Evolutionary conservation across 768 basidiomycete genomes (phyloP).

Genomic region (Hydnum rufescens): DNA sequence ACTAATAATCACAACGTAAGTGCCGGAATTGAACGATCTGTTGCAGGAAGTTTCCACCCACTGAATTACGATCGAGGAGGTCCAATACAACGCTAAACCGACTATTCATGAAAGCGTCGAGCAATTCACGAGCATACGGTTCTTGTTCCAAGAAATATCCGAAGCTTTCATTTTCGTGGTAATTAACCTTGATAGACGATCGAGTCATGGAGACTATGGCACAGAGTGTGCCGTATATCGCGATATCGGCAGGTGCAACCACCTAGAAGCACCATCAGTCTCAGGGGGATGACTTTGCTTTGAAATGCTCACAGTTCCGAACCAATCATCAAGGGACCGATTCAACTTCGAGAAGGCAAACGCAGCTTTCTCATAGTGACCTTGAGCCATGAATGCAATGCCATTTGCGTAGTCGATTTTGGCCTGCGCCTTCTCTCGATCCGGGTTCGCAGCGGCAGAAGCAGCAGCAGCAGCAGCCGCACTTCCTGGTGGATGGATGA

Average conservation of each 20-base stretch:
- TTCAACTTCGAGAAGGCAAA: conserved; percentile 49
- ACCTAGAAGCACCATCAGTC: conserved; percentile 26
- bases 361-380: conserved; percentile 67
- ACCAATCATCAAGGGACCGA: conserved; percentile 58
- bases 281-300: not conserved
- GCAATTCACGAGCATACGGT: conserved; percentile 66
- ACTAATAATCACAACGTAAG: conserved; percentile 24
- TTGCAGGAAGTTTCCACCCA: conserved; percentile 16
- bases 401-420: conserved; percentile 71
- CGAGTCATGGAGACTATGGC: conserved; percentile 62
- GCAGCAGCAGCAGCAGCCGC: conserved; percentile 17
- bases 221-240: conserved; percentile 69
- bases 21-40: conserved; percentile 9
- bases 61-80: conserved; percentile 51
- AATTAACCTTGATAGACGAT: conserved; percentile 38
- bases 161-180: conserved; percentile 49
- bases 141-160: conserved; percentile 68
- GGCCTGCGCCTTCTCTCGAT: conserved; percentile 48
- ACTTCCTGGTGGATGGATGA: not conserved
- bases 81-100: conserved; percentile 71
- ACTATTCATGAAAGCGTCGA: conserved; percentile 71
- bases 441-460: conserved; percentile 19
- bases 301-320: conserved; percentile 32
- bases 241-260: conserved; percentile 64
- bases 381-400: conserved; percentile 49